Evolutionary conservation across 1,284 basidiomycete species (phyloP).

Genomic region (Papiliotrema fonsecae): DNA sequence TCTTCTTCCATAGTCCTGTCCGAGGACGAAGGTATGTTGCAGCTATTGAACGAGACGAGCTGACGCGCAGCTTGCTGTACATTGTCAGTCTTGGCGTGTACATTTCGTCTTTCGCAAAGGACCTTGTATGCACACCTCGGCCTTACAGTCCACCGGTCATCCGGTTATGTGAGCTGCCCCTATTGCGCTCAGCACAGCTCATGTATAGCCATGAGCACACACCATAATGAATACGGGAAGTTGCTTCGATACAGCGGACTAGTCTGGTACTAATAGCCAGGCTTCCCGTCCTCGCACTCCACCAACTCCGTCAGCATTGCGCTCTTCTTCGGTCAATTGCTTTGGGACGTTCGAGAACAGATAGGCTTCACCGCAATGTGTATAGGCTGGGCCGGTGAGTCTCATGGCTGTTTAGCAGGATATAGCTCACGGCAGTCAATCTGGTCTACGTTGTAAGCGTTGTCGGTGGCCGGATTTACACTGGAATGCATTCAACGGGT

Average conservation of each 20-base stretch:
- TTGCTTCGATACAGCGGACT: not conserved
- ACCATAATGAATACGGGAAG: slow-evolving; percentile 56
- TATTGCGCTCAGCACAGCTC: not conserved
- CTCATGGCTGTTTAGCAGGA: not conserved
- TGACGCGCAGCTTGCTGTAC: slow-evolving; percentile 57
- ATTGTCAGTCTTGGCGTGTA: slow-evolving; percentile 79
- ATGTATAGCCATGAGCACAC: slow-evolving; percentile 66
- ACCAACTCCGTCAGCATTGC: slow-evolving; percentile 87
- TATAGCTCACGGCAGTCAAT: slow-evolving; percentile 46
- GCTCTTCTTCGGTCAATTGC: slow-evolving; percentile 56
- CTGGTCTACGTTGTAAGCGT: slow-evolving; percentile 68
- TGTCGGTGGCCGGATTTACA: slow-evolving; percentile 84
- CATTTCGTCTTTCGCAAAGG: slow-evolving; percentile 76
- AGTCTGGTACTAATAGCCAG: slow-evolving; percentile 49
- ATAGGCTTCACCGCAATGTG: slow-evolving; percentile 14
- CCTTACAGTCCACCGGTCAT: slow-evolving; percentile 87
- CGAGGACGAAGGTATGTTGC: slow-evolving; percentile 64
- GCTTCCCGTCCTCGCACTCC: slow-evolving; percentile 94
- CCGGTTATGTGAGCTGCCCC: slow-evolving; percentile 55
- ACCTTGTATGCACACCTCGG: slow-evolving; percentile 83
- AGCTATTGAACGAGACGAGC: not conserved
- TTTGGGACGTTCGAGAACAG: slow-evolving; percentile 20
- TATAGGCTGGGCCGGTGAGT: slow-evolving; percentile 26
- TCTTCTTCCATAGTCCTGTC: slow-evolving; percentile 75
- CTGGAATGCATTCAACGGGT: slow-evolving; percentile 73